phyloP scores from a whole-genome alignment of 129 eudicot species.

The Tanacetum coccineum region DNA sequence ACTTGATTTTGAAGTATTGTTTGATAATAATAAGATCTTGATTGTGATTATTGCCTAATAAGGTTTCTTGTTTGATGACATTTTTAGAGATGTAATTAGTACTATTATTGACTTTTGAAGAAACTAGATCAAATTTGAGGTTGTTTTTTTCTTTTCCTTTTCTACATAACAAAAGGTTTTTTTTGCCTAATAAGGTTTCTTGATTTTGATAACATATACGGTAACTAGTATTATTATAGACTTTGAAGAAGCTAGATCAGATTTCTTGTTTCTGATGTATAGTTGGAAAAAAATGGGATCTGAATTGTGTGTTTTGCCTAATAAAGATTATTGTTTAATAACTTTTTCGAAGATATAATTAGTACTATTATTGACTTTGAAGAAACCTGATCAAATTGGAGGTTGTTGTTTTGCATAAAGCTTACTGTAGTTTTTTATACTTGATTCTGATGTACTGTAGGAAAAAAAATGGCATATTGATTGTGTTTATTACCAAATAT shows the following conservation, averaged over 20 bases:
- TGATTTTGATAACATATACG: neutral
- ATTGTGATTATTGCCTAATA: neutral
- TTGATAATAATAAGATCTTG: neutral
- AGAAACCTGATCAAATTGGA: neutral
- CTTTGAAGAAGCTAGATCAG: neutral
- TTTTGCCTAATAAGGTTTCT: no score
- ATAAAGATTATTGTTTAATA: neutral
- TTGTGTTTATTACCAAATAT: neutral
- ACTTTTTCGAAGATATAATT: no score
- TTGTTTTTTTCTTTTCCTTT: no score
- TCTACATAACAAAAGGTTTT: no score
- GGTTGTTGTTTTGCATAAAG: no score
- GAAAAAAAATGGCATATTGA: neutral
- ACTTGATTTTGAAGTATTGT: no score
- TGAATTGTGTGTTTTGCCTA: neutral
- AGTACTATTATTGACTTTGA: neutral
- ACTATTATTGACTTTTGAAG: no score
- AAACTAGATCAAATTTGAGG: no score
- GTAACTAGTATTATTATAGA: neutral
- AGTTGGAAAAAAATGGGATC: neutral
- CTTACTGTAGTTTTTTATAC: neutral
- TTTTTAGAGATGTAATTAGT: constrained; percentile 12
- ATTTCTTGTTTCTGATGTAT: neutral
- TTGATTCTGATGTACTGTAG: neutral
- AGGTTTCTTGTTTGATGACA: neutral